These are phyloP conservation scores for Aspergillus alliaceus DNA, from an alignment of 2,329 filamentous ascomycete genomes.

Conservation along the genomic window DNA sequence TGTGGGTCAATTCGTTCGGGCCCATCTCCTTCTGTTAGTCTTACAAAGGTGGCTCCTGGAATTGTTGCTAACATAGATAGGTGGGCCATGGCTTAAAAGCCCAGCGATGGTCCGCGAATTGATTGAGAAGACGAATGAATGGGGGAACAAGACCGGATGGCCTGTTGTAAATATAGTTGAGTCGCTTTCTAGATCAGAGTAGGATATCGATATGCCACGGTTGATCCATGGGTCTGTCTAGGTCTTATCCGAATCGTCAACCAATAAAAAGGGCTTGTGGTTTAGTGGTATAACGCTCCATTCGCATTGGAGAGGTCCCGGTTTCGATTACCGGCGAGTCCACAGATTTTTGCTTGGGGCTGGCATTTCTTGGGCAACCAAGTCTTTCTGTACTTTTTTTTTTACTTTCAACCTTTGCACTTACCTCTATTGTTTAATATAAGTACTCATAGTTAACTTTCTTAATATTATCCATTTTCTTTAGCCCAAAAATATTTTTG, in stretches of 20 bases:
- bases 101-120: neutral
- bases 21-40: slow-evolving; percentile 49
- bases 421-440: no score
- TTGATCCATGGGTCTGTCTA: neutral
- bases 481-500: no score
- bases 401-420: no score
- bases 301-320: slow-evolving; percentile 14
- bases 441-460: neutral
- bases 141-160: slow-evolving; percentile 10
- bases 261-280: slow-evolving; percentile 7
- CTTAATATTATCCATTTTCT: no score
- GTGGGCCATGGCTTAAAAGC: slow-evolving; percentile 17
- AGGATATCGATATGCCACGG: neutral
- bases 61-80: slow-evolving; percentile 1
- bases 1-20: slow-evolving; percentile 52
- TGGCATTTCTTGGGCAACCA: neutral
- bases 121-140: neutral
- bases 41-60: neutral
- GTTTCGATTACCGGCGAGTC: slow-evolving; percentile 15
- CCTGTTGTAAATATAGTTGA: neutral
- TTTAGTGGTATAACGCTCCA: slow-evolving; percentile 12
- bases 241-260: neutral
- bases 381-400: neutral
- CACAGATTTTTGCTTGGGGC: neutral
- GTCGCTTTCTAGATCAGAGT: neutral